Evolutionary conservation across 768 basidiomycete genomes (phyloP), one percentile per base, ranked within the genome.

Genomic region (Pulveroboletus frians): DNA sequence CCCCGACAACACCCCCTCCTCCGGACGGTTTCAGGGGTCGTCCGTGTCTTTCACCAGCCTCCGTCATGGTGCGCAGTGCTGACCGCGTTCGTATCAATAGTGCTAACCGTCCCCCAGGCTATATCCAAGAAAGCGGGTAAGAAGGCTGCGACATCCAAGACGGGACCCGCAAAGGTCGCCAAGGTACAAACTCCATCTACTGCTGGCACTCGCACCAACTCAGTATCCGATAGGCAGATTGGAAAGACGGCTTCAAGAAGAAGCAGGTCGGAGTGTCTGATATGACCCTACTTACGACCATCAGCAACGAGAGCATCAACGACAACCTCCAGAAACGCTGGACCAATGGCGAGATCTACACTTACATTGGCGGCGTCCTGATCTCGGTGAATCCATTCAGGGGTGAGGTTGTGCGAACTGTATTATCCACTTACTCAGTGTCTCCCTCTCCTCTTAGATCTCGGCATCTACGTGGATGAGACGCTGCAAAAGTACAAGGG

Each of bases 201-300:
- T 29, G 8, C 27, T 41, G 36, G 34, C 34, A 51, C 34, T 31
- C 36, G 50, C 54, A 39, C 40, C 47, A 43, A 57, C 52, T 48
- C 40, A 49, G 6, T 18, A 18, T 36, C 26, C 37, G 40, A 46
- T 55, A 98, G 94, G 95, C 95, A 42, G 95, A 98, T 67, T 99
- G 95, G 95, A 95, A 95, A 71, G 95, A 98, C 64, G 93, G 94
- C 5, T 99, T 99, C 79, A 96, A 96, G 85, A 99, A 97, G 84
- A 97, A 97, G 73, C 87, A 91, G 70, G 86, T 94, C 53, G 96
- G 96, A 47, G 95, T 99, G 50, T 84, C 91, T 37, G 96, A 99
- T 76, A 99, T 99, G 96, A 99, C 96, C 9, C 74, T 99, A 53
- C 74, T 99, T 50, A 88, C 90, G 20, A 95, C 91, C 43, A 97